Conservation (phyloP, 805 yeast species). For the Blastobotrys mokoenaii region DNA sequence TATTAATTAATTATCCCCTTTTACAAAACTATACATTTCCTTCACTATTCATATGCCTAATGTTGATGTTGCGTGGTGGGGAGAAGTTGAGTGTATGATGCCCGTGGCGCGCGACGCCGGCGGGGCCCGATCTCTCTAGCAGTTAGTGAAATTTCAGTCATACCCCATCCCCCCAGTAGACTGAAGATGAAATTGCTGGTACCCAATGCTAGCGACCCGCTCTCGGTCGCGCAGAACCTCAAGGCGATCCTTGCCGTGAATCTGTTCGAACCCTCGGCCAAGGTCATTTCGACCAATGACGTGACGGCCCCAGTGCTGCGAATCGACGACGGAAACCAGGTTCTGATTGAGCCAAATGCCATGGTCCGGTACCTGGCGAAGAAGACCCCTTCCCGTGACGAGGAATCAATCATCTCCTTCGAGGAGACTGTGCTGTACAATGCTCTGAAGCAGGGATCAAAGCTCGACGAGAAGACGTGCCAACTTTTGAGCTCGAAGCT, state of each 20-base stretch:
- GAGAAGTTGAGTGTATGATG: no score
- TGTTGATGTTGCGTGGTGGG: no score
- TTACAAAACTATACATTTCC: no score
- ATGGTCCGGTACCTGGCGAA: slow-evolving; percentile 38
- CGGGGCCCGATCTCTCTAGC: no score
- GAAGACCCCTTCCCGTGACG: slow-evolving; percentile 13
- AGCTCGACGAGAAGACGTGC: slow-evolving; percentile 17
- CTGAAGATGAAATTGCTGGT: slow-evolving; percentile 3
- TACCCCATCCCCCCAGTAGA: no score
- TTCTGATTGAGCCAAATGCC: slow-evolving; percentile 39
- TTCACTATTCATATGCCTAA: no score
- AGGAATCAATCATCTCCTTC: slow-evolving; percentile 23
- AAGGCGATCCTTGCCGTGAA: slow-evolving; percentile 38
- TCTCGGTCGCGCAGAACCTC: slow-evolving; percentile 33
- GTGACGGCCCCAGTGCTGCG: slow-evolving; percentile 18
- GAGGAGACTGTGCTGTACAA: slow-evolving; percentile 35
- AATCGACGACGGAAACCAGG: not conserved
- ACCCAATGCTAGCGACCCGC: slow-evolving; percentile 10
- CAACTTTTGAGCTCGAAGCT: slow-evolving; percentile 18
- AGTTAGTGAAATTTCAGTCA: no score
- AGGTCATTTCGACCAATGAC: slow-evolving; percentile 19
- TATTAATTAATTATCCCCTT: no score
- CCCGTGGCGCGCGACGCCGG: no score
- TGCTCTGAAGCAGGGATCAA: slow-evolving; percentile 27
- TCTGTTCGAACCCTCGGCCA: slow-evolving; percentile 25